Conservation (phyloP, 2,329 filamentous ascomycete genomes). For the Phialophora tarda region DNA sequence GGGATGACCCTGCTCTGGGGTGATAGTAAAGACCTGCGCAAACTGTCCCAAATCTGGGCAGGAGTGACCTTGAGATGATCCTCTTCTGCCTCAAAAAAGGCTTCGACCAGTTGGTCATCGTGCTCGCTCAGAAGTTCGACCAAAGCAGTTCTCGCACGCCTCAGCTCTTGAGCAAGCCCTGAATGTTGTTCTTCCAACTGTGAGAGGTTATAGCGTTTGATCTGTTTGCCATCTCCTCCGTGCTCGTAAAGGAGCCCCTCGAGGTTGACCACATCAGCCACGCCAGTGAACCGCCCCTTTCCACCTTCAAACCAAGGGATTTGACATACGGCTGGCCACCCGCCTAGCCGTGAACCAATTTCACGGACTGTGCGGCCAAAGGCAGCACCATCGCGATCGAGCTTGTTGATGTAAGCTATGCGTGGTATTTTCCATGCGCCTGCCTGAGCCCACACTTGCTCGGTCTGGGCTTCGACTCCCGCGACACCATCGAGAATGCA, state of each 20-base stretch:
- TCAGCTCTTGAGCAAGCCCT: slow-evolving; percentile 68
- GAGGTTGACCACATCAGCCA: slow-evolving; percentile 81
- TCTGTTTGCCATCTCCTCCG: slow-evolving; percentile 67
- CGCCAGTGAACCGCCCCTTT: slow-evolving; percentile 76
- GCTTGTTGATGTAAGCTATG: slow-evolving; percentile 81
- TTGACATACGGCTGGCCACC: slow-evolving; percentile 89
- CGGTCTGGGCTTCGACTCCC: slow-evolving; percentile 94
- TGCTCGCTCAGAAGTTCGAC: slow-evolving; percentile 86
- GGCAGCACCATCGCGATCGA: slow-evolving; percentile 79
- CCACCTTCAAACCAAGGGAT: slow-evolving; percentile 87
- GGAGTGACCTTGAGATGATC: slow-evolving; percentile 71
- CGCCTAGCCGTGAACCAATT: slow-evolving; percentile 76
- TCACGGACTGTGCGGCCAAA: slow-evolving; percentile 87
- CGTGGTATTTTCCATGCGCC: slow-evolving; percentile 83
- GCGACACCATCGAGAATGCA: slow-evolving; percentile 92
- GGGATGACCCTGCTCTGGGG: slow-evolving; percentile 78
- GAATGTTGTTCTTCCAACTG: slow-evolving; percentile 58
- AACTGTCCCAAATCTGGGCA: slow-evolving; percentile 70
- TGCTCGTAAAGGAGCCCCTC: slow-evolving; percentile 75
- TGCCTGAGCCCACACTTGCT: slow-evolving; percentile 93
- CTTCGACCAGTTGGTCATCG: slow-evolving; percentile 84
- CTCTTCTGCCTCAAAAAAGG: slow-evolving; percentile 77
- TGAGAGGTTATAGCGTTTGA: slow-evolving; percentile 62
- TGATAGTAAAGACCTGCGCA: slow-evolving; percentile 72
- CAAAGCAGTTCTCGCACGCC: slow-evolving; percentile 74